Evolutionary conservation across 2,329 filamentous ascomycete genomes (phyloP).

Genomic region (Exophiala lecanii-corni): DNA sequence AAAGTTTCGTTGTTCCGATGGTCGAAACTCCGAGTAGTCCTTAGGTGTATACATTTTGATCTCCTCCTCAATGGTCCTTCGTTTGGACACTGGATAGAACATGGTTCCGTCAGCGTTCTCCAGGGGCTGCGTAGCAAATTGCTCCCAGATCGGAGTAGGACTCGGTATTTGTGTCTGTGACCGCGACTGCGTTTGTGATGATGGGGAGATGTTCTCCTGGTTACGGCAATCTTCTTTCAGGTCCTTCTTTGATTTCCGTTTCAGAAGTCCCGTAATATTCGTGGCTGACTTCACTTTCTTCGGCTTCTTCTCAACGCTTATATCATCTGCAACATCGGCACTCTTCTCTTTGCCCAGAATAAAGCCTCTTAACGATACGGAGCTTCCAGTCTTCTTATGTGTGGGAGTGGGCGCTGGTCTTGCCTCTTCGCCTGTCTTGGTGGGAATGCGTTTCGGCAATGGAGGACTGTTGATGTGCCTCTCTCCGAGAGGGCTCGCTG

Average conservation of each 20-base stretch:
- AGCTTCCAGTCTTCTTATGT: constrained; percentile 28
- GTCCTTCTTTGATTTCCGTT: constrained; percentile 68
- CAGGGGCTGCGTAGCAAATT: constrained; percentile 55
- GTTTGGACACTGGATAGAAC: constrained; percentile 43
- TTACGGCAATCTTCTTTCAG: constrained; percentile 61
- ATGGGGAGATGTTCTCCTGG: constrained; percentile 64
- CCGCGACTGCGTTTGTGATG: constrained; percentile 7
- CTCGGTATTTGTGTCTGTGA: constrained; percentile 27
- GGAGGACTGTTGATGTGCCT: constrained; percentile 28
- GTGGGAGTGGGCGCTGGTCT: constrained; percentile 9
- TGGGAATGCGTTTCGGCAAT: constrained; percentile 22
- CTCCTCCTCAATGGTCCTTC: constrained; percentile 48
- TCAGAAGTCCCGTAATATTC: constrained; percentile 73
- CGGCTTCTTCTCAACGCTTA: constrained; percentile 39
- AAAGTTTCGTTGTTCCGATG: constrained; percentile 60
- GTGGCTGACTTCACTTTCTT: constrained; percentile 78
- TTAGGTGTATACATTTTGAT: constrained; percentile 56
- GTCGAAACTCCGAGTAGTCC: constrained; percentile 47
- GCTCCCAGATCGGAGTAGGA: constrained; percentile 72
- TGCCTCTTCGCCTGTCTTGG: constrained; percentile 18
- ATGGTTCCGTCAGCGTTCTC: constrained; percentile 34
- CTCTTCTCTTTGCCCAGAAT: constrained; percentile 38
- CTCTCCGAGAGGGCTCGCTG: constrained; percentile 24
- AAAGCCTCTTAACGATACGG: constrained; percentile 26
- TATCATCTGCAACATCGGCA: constrained; percentile 31